Percentiles rank a stretch among this genome's conserved stretches.
phyloP scores from a whole-genome alignment of 148 eudicot genomes.

The Chenopodium suecicum region DNA sequence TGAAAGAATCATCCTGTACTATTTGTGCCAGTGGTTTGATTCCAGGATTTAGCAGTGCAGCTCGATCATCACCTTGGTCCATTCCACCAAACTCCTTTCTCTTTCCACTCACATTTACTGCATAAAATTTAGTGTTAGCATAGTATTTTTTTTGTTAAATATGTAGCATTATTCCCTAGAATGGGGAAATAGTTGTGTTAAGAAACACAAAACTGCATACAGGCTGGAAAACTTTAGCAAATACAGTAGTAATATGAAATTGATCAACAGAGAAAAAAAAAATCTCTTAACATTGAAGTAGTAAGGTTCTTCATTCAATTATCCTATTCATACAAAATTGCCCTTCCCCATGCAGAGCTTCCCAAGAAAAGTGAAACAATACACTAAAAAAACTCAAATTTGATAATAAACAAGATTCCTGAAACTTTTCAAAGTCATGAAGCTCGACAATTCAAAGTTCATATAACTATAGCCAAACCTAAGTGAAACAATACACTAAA shows the following conservation, averaged over 20 bases:
- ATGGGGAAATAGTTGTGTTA: not conserved
- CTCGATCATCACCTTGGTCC: constrained; percentile 92
- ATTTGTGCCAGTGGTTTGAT: constrained; percentile 70
- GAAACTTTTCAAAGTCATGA: not conserved
- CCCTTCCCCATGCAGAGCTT: not conserved
- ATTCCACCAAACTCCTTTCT: constrained; percentile 86
- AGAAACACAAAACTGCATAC: not conserved
- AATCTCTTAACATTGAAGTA: not conserved
- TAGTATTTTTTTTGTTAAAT: not conserved
- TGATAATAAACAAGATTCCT: not conserved
- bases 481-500: not conserved
- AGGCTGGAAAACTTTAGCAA: not conserved
- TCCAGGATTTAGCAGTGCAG: constrained; percentile 68
- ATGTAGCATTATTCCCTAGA: not conserved
- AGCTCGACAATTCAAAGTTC: not conserved
- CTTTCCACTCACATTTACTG: constrained; percentile 66
- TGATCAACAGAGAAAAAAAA: not conserved
- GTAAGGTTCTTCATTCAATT: not conserved
- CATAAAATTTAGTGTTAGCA: constrained; percentile 10
- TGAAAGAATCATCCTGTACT: constrained; percentile 91
- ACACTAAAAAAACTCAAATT: too few species aligned
- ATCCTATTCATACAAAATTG: not conserved
- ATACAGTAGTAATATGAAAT: not conserved
- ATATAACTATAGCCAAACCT: not conserved
- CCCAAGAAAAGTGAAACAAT: not conserved